Evolutionary conservation across 495 filamentous ascomycete species (phyloP).

Genomic region (Astrothelium macrocarpum): DNA sequence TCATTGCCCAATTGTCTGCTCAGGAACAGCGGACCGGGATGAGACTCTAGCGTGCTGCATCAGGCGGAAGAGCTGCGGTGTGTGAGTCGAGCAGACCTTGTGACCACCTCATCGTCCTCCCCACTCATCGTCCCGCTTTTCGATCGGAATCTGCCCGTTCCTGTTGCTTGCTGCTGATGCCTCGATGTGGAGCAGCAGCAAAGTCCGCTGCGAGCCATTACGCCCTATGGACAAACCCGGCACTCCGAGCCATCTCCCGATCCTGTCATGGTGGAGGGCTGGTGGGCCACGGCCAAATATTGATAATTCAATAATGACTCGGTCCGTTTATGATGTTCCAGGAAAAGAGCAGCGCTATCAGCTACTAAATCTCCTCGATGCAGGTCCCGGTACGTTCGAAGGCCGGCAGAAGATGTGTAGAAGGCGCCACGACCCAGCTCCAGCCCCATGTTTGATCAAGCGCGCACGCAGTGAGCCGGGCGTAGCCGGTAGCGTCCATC

Average conservation of each 20-base stretch:
- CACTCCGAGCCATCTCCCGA: not conserved
- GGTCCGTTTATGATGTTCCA: not conserved
- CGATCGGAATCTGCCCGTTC: not conserved
- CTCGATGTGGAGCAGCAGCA: too few species aligned
- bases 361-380: not conserved
- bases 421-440: not conserved
- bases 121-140: not conserved
- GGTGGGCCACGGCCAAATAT: not conserved
- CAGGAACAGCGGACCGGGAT: not conserved
- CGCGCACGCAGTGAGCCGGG: conserved; percentile 4
- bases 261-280: not conserved
- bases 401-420: conserved; percentile 4
- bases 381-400: not conserved
- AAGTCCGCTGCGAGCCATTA: too few species aligned
- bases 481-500: not conserved
- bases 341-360: not conserved
- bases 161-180: not conserved
- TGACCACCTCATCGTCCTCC: not conserved
- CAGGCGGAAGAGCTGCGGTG: conserved; percentile 4
- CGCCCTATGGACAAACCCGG: too few species aligned
- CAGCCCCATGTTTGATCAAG: not conserved
- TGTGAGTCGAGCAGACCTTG: not conserved
- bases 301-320: not conserved
- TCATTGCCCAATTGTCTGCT: not conserved
- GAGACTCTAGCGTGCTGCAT: not conserved